phyloP scores from a whole-genome alignment of 768 basidiomycete species.

The Cystofilobasidium bisporidii region DNA sequence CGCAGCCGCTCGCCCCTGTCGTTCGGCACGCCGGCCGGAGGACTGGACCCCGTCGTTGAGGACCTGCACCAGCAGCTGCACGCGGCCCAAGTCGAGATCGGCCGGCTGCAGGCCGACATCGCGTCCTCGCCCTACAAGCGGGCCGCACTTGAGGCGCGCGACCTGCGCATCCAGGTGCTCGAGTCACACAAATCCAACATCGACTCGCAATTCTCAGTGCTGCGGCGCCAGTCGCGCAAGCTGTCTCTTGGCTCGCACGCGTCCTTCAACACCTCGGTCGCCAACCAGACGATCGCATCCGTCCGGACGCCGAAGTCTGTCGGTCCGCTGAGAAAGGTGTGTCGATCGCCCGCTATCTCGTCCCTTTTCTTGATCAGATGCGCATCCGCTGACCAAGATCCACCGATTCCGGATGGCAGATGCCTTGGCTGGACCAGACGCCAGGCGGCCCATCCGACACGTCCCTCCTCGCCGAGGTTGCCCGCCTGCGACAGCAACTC shows the following conservation, averaged over 20 bases:
- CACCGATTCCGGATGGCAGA: too few relatives aligned
- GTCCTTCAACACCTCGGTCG: conserved; percentile 54
- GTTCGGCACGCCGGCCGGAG: conserved; percentile 7
- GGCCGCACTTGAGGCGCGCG: conserved; percentile 67
- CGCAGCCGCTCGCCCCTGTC: background rate
- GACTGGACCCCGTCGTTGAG: conserved; percentile 24
- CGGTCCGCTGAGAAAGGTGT: conserved; percentile 64
- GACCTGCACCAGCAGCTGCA: conserved; percentile 64
- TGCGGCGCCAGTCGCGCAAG: conserved; percentile 25
- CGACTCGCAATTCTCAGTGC: conserved; percentile 43
- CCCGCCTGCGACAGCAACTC: conserved; percentile 44
- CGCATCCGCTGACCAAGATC: conserved; percentile 55
- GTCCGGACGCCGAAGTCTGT: conserved; percentile 35
- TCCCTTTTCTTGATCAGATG: background rate
- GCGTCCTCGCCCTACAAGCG: conserved; percentile 64
- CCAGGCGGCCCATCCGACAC: conserved; percentile 64
- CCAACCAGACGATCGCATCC: conserved; percentile 17
- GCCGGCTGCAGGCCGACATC: conserved; percentile 55
- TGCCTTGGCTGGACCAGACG: conserved; percentile 38
- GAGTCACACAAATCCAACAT: conserved; percentile 69
- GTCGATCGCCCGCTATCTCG: too few relatives aligned
- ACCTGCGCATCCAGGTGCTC: conserved; percentile 62
- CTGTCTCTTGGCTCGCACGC: conserved; percentile 32
- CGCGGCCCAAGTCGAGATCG: conserved; percentile 64
- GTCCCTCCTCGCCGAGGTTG: conserved; percentile 52